These are phyloP conservation scores for Epichloe scottii DNA, from an alignment of 2,329 filamentous ascomycete species.

Conservation along the genomic window DNA sequence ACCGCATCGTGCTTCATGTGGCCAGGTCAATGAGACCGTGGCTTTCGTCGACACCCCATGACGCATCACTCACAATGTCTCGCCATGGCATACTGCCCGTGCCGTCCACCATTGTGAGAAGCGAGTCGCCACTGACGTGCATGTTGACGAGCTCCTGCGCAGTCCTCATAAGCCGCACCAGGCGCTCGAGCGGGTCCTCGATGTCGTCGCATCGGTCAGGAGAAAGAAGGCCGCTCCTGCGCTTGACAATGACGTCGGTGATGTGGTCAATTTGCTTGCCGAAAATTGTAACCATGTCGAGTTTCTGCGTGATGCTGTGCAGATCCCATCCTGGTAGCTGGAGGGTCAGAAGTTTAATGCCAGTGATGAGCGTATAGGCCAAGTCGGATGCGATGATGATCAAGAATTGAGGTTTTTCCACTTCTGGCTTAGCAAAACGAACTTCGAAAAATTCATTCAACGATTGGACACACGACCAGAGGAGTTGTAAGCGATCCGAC, in stretches of 20 bases:
- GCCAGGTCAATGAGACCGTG: slow-evolving; percentile 2
- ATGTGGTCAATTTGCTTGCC: slow-evolving; percentile 19
- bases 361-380: slow-evolving; percentile 32
- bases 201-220: slow-evolving; percentile 4
- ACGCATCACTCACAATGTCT: slow-evolving; percentile 7
- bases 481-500: slow-evolving; percentile 29
- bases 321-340: slow-evolving; percentile 34
- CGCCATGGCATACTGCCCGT: slow-evolving; percentile 10
- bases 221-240: slow-evolving; percentile 15
- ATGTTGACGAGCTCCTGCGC: slow-evolving; percentile 19
- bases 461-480: slow-evolving; percentile 31
- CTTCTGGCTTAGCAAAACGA: slow-evolving; percentile 19
- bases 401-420: slow-evolving; percentile 27
- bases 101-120: slow-evolving; percentile 12
- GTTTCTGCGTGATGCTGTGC: slow-evolving; percentile 21
- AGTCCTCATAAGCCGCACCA: slow-evolving; percentile 19
- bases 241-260: slow-evolving; percentile 16
- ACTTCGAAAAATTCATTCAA: slow-evolving; percentile 27
- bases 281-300: slow-evolving; percentile 13
- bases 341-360: slow-evolving; percentile 33
- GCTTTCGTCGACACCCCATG: slow-evolving; percentile 5
- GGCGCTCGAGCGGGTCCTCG: slow-evolving; percentile 21
- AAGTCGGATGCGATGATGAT: slow-evolving; percentile 34
- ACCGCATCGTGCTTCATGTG: neutral
- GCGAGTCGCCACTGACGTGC: slow-evolving; percentile 15